phyloP scores from a whole-genome alignment of 2,329 filamentous ascomycete genomes.

The Hyphodiscus sp. region DNA sequence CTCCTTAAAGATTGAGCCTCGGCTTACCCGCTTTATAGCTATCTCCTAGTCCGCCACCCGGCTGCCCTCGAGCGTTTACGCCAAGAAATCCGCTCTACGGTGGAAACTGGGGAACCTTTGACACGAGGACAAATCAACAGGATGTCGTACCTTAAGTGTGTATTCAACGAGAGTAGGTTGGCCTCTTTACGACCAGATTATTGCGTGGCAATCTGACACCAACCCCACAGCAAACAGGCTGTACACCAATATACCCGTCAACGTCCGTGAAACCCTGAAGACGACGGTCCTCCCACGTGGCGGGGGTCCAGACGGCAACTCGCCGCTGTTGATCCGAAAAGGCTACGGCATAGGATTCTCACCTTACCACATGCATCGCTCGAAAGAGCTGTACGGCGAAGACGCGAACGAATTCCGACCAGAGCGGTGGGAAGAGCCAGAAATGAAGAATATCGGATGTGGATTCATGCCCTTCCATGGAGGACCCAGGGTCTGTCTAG shows the following conservation, averaged over 20 bases:
- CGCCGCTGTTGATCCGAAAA: conserved; percentile 23
- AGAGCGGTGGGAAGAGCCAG: conserved; percentile 63
- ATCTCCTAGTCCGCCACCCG: conserved; percentile 12
- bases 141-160: conserved; percentile 3
- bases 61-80: conserved; percentile 3
- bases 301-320: conserved; percentile 25
- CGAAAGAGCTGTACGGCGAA: conserved; percentile 57
- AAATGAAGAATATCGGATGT: conserved; percentile 44
- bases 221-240: conserved; percentile 10
- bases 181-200: no score
- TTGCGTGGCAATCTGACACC: no score
- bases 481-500: conserved; percentile 63
- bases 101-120: not conserved
- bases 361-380: conserved; percentile 24
- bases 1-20: no score
- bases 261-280: conserved; percentile 16
- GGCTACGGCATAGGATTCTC: conserved; percentile 19
- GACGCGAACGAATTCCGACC: conserved; percentile 67
- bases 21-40: not conserved
- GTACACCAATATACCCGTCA: conserved; percentile 25
- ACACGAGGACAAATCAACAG: conserved; percentile 5
- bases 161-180: conserved; percentile 1
- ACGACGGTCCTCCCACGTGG: conserved; percentile 26
- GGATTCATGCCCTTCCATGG: conserved; percentile 71
- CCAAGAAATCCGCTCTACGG: conserved; percentile 2